A percentile compares a stretch with the other conserved stretches of the same genome.
These are phyloP conservation scores for Plasmodium coatneyi DNA, from an alignment of 169 alveolate genomes.

Conservation along the genomic window DNA sequence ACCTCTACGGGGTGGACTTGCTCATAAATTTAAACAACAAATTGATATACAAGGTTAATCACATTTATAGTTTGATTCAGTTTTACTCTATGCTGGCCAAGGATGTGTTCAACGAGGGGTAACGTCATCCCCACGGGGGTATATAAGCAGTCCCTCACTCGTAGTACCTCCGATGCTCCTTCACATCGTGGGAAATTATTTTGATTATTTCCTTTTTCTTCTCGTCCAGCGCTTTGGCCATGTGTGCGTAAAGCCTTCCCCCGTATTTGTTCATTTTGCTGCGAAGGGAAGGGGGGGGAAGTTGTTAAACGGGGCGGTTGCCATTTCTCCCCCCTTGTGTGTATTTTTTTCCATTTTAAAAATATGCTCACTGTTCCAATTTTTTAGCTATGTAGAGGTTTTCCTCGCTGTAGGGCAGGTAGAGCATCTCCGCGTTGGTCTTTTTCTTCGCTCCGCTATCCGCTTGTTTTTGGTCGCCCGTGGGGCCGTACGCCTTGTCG, in stretches of 20 bases:
- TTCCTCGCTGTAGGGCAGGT: conserved; percentile 30
- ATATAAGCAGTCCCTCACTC: neutral
- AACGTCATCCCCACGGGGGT: too few species aligned
- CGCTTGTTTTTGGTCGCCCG: neutral
- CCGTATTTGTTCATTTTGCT: conserved; percentile 52
- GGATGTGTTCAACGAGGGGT: conserved; percentile 36
- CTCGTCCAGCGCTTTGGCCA: conserved; percentile 23
- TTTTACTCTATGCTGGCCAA: conserved; percentile 44
- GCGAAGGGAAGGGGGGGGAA: neutral
- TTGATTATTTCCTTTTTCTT: conserved; percentile 50
- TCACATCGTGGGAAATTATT: conserved; percentile 63
- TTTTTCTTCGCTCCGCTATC: neutral
- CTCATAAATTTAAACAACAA: conserved; percentile 39
- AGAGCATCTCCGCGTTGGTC: neutral
- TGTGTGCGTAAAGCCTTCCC: conserved; percentile 14
- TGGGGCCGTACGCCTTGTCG: neutral
- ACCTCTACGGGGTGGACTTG: conserved; percentile 48
- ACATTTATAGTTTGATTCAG: conserved; percentile 46
- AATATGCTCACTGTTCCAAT: conserved; percentile 23
- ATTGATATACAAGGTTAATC: conserved; percentile 29
- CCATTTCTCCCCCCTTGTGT: neutral
- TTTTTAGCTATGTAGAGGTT: conserved; percentile 44
- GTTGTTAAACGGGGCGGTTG: neutral
- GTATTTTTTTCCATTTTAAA: neutral
- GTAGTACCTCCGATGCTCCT: conserved; percentile 28